A percentile compares a stretch with the other conserved stretches of the same genome.
These are phyloP conservation scores for Pseudogymnoascus sp. DNA, from an alignment of 2,329 filamentous ascomycete species.

Conservation along the genomic window DNA sequence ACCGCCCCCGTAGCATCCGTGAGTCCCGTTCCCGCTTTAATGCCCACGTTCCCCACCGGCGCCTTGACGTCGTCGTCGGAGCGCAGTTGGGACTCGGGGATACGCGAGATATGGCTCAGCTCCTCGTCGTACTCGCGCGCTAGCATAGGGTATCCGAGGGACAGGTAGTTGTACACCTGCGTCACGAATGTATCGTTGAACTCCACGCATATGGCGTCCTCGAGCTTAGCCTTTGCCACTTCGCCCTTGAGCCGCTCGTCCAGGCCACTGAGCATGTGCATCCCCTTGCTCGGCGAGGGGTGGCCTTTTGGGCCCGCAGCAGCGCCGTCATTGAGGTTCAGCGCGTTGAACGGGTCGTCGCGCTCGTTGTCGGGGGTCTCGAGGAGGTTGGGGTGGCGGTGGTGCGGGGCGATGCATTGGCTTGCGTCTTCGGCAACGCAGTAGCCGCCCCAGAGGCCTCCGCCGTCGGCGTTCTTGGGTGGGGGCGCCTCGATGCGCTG, in stretches of 20 bases:
- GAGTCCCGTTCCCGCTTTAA: conserved; percentile 55
- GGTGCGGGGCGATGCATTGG: conserved; percentile 27
- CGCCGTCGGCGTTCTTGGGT: conserved; percentile 48
- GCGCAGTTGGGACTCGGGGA: conserved; percentile 60
- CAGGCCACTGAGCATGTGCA: conserved; percentile 26
- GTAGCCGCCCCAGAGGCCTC: conserved; percentile 71
- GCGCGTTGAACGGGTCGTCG: conserved; percentile 28
- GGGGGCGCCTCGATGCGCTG: conserved; percentile 49
- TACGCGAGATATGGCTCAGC: conserved; percentile 69
- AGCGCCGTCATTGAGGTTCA: conserved; percentile 9
- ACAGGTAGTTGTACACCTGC: conserved; percentile 95
- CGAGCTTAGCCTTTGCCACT: conserved; percentile 20
- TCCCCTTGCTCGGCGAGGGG: conserved; percentile 11
- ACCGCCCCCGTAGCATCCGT: conserved; percentile 51
- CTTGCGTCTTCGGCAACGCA: conserved; percentile 39
- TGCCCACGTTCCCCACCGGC: not conserved
- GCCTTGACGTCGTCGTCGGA: conserved; percentile 51
- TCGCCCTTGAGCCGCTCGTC: conserved; percentile 25
- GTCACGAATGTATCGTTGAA: conserved; percentile 82
- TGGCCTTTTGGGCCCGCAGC: not conserved
- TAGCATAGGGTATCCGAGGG: conserved; percentile 80
- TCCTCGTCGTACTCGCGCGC: conserved; percentile 79
- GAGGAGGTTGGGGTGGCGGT: conserved; percentile 26
- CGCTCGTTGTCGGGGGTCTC: conserved; percentile 31
- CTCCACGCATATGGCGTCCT: conserved; percentile 45